Conservation (phyloP, 2,329 filamentous ascomycete species). For the Fusarium lyarnte region DNA sequence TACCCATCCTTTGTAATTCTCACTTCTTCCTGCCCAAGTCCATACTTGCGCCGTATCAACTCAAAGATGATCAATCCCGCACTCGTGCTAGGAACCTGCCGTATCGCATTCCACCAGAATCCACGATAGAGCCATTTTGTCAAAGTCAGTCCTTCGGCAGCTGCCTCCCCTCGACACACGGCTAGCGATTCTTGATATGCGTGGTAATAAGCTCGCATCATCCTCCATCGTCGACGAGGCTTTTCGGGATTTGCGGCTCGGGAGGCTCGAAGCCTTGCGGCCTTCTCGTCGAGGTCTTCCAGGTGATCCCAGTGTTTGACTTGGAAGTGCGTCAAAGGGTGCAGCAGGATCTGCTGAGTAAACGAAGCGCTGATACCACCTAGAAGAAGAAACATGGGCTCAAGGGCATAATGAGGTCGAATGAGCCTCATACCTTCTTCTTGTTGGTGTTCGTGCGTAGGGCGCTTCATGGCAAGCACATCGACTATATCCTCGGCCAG, state of each 20-base stretch:
- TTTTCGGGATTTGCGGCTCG: constrained; percentile 45
- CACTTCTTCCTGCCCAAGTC: constrained; percentile 68
- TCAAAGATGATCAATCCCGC: constrained; percentile 84
- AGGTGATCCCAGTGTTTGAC: constrained; percentile 77
- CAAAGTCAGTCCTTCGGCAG: constrained; percentile 64
- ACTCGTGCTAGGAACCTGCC: constrained; percentile 80
- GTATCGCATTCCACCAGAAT: constrained; percentile 77
- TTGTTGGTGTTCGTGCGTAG: constrained; percentile 36
- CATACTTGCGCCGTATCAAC: constrained; percentile 77
- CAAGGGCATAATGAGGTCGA: constrained; percentile 77
- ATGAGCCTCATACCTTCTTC: constrained; percentile 61
- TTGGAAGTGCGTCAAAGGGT: constrained; percentile 76
- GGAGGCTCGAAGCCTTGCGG: constrained; percentile 55
- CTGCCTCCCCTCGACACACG: constrained; percentile 68
- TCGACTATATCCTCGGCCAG: constrained; percentile 63
- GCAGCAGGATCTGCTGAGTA: constrained; percentile 73
- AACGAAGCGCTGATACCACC: constrained; percentile 76
- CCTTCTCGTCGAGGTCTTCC: constrained; percentile 74
- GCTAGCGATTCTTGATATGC: constrained; percentile 75
- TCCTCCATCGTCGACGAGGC: constrained; percentile 56
- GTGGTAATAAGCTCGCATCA: constrained; percentile 73
- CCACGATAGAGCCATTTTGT: constrained; percentile 74
- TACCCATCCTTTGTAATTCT: constrained; percentile 75
- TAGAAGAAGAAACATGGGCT: constrained; percentile 75
- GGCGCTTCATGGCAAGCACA: constrained; percentile 58